phyloP scores from a whole-genome alignment of 2,329 filamentous ascomycete genomes.

The Cordyceps cicadae region DNA sequence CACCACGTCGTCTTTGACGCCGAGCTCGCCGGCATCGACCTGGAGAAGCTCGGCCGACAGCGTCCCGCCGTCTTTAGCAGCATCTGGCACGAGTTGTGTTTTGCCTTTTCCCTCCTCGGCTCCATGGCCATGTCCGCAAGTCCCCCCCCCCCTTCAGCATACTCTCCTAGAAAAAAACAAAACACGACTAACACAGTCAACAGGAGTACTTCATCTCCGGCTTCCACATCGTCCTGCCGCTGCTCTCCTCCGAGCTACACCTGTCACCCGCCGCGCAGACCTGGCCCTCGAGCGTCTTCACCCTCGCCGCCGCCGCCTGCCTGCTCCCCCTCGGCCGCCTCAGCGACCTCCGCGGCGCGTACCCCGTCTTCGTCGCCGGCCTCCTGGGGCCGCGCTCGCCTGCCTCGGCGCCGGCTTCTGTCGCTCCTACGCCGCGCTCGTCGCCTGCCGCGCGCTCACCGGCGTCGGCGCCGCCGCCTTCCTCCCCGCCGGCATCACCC shows the following conservation, averaged over 20 bases:
- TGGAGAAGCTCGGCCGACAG: constrained; percentile 43
- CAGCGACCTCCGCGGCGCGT: constrained; percentile 52
- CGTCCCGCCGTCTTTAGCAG: constrained; percentile 46
- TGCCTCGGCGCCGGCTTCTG: constrained; percentile 59
- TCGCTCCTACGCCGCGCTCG: constrained; percentile 54
- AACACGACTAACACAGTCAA: not conserved
- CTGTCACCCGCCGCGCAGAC: constrained; percentile 53
- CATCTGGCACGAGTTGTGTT: constrained; percentile 46
- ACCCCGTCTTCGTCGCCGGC: constrained; percentile 46
- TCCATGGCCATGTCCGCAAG: constrained; percentile 50
- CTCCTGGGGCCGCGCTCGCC: constrained; percentile 56
- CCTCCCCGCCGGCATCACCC: constrained; percentile 58
- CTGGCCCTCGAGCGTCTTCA: constrained; percentile 56
- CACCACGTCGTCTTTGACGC: not conserved
- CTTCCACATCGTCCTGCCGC: constrained; percentile 62
- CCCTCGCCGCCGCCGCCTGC: constrained; percentile 44
- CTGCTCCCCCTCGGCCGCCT: constrained; percentile 54
- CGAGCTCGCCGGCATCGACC: not conserved
- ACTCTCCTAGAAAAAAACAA: not conserved
- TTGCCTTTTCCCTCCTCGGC: constrained; percentile 50
- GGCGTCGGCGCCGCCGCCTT: constrained; percentile 61
- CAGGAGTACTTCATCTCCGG: constrained; percentile 68
- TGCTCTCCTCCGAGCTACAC: constrained; percentile 49
- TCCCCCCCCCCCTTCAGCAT: constrained; percentile 3
- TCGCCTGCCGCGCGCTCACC: constrained; percentile 59